These are phyloP conservation scores for Lichtheimia hyalospora DNA, from an alignment of 371 early-diverging fungal species.

Conservation along the genomic window DNA sequence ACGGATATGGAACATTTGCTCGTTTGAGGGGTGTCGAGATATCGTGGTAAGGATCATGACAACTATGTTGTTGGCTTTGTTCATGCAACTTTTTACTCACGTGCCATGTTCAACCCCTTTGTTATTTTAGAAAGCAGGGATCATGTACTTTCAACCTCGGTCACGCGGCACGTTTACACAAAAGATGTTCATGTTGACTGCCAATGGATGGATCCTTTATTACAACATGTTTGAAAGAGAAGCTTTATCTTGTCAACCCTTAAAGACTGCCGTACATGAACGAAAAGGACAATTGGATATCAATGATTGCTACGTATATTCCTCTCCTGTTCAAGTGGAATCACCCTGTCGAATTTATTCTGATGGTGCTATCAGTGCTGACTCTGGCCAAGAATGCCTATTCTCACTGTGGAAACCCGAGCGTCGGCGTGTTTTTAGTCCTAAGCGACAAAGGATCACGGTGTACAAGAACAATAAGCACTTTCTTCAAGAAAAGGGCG, in stretches of 20 bases:
- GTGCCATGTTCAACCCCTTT: not conserved
- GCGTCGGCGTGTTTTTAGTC: slow-evolving; percentile 35
- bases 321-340: slow-evolving; percentile 16
- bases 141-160: slow-evolving; percentile 53
- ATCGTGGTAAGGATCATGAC: slow-evolving; percentile 25
- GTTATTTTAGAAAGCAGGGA: slow-evolving; percentile 52
- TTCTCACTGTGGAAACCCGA: slow-evolving; percentile 62
- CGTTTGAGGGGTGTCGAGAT: slow-evolving; percentile 41
- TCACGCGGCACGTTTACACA: slow-evolving; percentile 48
- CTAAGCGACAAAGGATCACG: slow-evolving; percentile 23
- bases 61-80: not conserved
- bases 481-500: slow-evolving; percentile 24
- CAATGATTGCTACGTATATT: slow-evolving; percentile 55
- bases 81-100: not conserved
- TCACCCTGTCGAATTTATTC: slow-evolving; percentile 45
- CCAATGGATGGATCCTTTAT: slow-evolving; percentile 48
- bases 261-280: slow-evolving; percentile 32
- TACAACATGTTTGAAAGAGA: slow-evolving; percentile 47
- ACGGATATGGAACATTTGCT: slow-evolving; percentile 59
- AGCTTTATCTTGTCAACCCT: slow-evolving; percentile 23
- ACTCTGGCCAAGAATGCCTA: slow-evolving; percentile 49
- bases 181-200: slow-evolving; percentile 51
- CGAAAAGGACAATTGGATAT: slow-evolving; percentile 45
- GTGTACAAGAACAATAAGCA: slow-evolving; percentile 24
- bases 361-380: slow-evolving; percentile 50